Evolutionary conservation across 441 rosid genomes (phyloP), one percentile per base, ranked within the genome.

Genomic region (Bocquillonia castaneifolia): DNA sequence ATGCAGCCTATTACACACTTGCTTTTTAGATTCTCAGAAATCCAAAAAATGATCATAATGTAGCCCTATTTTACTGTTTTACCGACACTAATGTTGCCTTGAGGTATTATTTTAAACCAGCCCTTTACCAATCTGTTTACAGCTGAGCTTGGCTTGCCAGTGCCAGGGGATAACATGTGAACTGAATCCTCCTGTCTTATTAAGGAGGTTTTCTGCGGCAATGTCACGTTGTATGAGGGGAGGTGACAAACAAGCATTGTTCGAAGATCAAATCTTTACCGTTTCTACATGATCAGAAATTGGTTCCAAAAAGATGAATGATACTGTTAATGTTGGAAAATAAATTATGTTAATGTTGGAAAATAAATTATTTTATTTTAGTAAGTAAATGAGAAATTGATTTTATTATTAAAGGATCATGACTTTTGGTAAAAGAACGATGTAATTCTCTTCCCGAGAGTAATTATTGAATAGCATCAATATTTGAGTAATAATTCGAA

Each of bases 1-100:
- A n/a, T n/a, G n/a, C n/a, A n/a, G n/a, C n/a, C n/a, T 23, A 34
- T 65, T 65, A 54, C 54, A 64, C 64, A 55, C 72, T 37, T 39
- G 17, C 55, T 10, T 32, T 37, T 29, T 22, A 23, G 28, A 29
- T 68, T 22, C 28, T 68, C 20, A n/a, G 29, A 28, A 10, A 17
- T 40, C 34, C 50, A 66, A 37, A 52, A 39, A 25, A 26, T 1
- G 10, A 53, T 53, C 59, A 65, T 15, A 36, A 23, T 40, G 15
- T 10, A 10, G 18, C 0, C 28, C 29, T 56, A 39, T 29, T 54
- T 39, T 51, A 60, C 13, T 42, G 31, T 20, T 66, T 53, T 48
- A 28, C 54, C 25, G 39, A 29, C 18, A 29, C 66, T 18, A 2
- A 6, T 1, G 3, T n/a, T 62, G 18, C 37, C 53, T 17, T 25